Conservation (phyloP, 805 yeast species). For the Zygotorulaspora florentina region DNA sequence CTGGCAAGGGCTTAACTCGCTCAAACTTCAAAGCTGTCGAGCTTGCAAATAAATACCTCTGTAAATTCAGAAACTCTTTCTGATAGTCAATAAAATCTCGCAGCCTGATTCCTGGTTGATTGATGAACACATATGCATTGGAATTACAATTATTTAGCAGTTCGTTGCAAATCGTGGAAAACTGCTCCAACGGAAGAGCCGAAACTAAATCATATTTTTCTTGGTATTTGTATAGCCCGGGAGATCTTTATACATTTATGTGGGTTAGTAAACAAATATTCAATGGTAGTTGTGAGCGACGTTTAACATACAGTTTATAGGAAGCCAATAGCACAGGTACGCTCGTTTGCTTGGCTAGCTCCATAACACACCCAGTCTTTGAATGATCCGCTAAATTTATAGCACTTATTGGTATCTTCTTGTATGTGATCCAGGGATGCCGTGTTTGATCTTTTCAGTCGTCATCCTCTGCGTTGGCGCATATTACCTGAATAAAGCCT, state of each 20-base stretch:
- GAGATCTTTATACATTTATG: slow-evolving; percentile 15
- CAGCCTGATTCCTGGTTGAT: slow-evolving; percentile 49
- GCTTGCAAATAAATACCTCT: slow-evolving; percentile 49
- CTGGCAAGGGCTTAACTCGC: slow-evolving; percentile 35
- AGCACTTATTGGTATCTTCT: neutral
- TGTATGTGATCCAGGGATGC: too few relatives aligned
- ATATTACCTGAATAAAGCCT: too few relatives aligned
- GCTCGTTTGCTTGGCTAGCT: slow-evolving; percentile 9
- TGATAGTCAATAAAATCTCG: slow-evolving; percentile 44
- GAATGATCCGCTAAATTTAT: neutral
- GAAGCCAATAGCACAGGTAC: slow-evolving; percentile 22
- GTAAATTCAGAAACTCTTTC: slow-evolving; percentile 43
- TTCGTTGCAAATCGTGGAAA: slow-evolving; percentile 31
- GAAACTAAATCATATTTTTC: slow-evolving; percentile 14
- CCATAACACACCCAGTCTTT: neutral
- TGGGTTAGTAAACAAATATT: slow-evolving; percentile 1
- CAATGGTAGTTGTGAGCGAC: neutral
- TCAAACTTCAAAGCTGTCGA: slow-evolving; percentile 62
- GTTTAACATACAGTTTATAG: slow-evolving; percentile 15
- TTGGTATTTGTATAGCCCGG: slow-evolving; percentile 23
- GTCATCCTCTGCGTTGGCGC: too few relatives aligned
- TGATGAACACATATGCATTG: slow-evolving; percentile 53
- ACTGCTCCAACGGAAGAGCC: slow-evolving; percentile 25
- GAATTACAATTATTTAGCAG: slow-evolving; percentile 44
- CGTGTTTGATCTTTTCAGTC: too few relatives aligned